Percentiles rank a stretch among this genome's conserved stretches.
phyloP scores from a whole-genome alignment of 495 filamentous ascomycete genomes.

The Mytilinidion resinicola region DNA sequence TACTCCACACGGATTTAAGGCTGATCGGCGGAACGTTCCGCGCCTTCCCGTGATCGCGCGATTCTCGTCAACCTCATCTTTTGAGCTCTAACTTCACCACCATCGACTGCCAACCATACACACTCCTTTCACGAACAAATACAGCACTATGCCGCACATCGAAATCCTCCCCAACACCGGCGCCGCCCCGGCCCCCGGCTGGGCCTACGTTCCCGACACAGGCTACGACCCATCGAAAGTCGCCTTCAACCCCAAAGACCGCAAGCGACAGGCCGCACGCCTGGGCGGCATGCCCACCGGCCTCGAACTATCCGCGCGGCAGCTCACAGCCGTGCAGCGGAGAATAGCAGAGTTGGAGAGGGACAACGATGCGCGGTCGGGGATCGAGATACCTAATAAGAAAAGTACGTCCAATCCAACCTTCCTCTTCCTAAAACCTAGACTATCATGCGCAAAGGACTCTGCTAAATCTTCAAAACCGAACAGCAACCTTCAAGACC shows the following conservation, averaged over 20 bases:
- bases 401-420: conserved; percentile 1
- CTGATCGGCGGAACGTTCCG: background rate
- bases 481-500: conserved; percentile 15
- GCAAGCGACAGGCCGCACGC: conserved; percentile 61
- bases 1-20: background rate
- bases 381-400: conserved; percentile 54
- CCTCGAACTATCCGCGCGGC: conserved; percentile 62
- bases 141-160: conserved; percentile 50
- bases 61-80: background rate
- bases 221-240: conserved; percentile 55
- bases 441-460: too few species aligned
- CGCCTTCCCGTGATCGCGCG: background rate
- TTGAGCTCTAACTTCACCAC: background rate
- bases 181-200: conserved; percentile 67
- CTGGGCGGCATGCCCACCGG: conserved; percentile 38
- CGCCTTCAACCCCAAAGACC: conserved; percentile 50
- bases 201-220: conserved; percentile 81
- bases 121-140: conserved; percentile 1
- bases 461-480: too few species aligned
- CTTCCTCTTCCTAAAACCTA: too few species aligned
- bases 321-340: conserved; percentile 68
- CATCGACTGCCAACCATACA: background rate
- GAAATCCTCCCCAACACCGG: conserved; percentile 68
- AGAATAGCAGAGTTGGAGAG: conserved; percentile 74
- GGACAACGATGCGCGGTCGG: conserved; percentile 67